These are phyloP conservation scores for Amyloporia xantha DNA, from an alignment of 768 basidiomycete species.

Conservation along the genomic window DNA sequence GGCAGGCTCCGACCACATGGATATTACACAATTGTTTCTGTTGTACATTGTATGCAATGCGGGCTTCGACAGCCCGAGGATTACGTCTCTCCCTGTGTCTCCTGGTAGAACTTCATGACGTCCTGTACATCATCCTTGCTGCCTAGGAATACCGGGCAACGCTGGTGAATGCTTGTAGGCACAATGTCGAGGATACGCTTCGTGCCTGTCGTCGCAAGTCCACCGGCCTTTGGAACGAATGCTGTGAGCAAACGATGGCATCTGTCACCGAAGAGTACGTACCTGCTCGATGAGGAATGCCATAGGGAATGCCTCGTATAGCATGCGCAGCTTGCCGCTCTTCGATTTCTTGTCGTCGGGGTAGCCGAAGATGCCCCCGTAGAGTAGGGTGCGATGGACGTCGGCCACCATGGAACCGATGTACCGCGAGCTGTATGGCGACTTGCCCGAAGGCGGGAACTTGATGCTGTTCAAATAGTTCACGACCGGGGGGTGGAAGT, in stretches of 20 bases:
- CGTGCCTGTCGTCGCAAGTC: conserved; percentile 93
- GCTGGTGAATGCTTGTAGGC: conserved; percentile 83
- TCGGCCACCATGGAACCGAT: conserved; percentile 99
- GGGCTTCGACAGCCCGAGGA: no score
- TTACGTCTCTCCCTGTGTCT: conserved; percentile 17
- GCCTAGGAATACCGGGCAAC: conserved; percentile 90
- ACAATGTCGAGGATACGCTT: conserved; percentile 88
- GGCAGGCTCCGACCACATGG: no score
- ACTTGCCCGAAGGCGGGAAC: conserved; percentile 69
- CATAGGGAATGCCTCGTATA: conserved; percentile 99
- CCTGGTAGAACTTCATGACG: conserved; percentile 77
- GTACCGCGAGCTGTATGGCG: conserved; percentile 87
- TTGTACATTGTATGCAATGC: no score
- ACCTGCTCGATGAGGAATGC: conserved; percentile 92
- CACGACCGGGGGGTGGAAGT: conserved; percentile 78
- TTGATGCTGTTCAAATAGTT: conserved; percentile 90
- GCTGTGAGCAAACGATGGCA: no score
- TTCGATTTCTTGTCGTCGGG: conserved; percentile 98
- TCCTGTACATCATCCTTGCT: conserved; percentile 91
- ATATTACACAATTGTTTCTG: no score
- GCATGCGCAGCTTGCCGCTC: conserved; percentile 85
- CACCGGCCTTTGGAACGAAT: conserved; percentile 71
- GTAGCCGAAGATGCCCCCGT: conserved; percentile 98
- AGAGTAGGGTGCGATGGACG: conserved; percentile 91
- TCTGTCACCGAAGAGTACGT: conserved; percentile 19